These are phyloP conservation scores for Globisporangium sylvaticum DNA, from an alignment of 352 stramenopile genomes.

Conservation along the genomic window DNA sequence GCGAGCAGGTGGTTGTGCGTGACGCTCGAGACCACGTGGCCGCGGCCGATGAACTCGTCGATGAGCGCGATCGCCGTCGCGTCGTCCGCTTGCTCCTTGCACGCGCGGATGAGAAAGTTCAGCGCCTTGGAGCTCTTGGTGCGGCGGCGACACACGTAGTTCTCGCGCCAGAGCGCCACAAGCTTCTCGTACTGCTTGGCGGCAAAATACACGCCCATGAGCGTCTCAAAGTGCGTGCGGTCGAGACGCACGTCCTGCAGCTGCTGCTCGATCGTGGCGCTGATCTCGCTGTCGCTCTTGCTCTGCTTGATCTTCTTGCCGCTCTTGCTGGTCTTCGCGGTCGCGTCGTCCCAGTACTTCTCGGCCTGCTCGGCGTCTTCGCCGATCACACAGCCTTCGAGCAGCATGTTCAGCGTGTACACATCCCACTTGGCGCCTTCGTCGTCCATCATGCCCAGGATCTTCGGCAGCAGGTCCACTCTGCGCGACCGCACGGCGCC, in stretches of 20 bases:
- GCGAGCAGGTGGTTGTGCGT: constrained; percentile 77
- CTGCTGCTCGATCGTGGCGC: constrained; percentile 1
- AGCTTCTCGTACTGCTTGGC: constrained; percentile 50
- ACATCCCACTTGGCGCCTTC: constrained; percentile 57
- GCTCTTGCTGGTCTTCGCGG: constrained; percentile 23
- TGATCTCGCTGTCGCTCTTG: not conserved
- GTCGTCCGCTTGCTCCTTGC: constrained; percentile 36
- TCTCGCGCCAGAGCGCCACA: constrained; percentile 51
- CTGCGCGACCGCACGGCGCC: constrained; percentile 50
- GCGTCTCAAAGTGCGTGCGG: constrained; percentile 65
- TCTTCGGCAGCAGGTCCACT: constrained; percentile 42
- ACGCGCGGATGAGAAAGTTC: constrained; percentile 74
- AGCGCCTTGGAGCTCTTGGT: constrained; percentile 75
- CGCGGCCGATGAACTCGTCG: constrained; percentile 56
- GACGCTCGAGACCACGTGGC: constrained; percentile 51
- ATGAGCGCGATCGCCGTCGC: constrained; percentile 41
- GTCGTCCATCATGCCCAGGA: constrained; percentile 48
- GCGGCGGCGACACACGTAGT: constrained; percentile 54
- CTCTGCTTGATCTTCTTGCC: constrained; percentile 10
- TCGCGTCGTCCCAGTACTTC: constrained; percentile 40
- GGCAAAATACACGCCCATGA: constrained; percentile 67
- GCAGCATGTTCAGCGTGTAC: constrained; percentile 74
- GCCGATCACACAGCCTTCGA: constrained; percentile 51
- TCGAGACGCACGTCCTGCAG: constrained; percentile 48
- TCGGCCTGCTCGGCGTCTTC: constrained; percentile 43